These are phyloP conservation scores for Phialocephala sp. DNA, from an alignment of 2,329 filamentous ascomycete species.

Conservation along the genomic window DNA sequence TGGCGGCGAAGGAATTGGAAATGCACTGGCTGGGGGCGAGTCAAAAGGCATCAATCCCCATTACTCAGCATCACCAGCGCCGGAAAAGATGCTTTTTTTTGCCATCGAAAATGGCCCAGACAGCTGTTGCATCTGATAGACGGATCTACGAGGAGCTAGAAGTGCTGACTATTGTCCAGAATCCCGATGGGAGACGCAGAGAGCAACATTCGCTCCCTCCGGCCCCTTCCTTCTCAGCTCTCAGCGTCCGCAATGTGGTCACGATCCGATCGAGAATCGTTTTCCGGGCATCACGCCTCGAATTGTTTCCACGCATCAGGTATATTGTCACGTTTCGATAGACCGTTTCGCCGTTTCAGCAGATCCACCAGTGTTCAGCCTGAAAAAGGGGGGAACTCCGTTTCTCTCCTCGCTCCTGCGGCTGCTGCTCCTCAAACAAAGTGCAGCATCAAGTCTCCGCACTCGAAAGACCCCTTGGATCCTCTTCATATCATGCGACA, in stretches of 20 bases:
- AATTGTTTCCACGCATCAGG: conserved; percentile 1
- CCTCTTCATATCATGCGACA: neutral
- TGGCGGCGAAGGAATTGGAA: neutral
- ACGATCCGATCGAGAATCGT: neutral
- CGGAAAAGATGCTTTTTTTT: neutral
- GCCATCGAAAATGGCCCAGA: conserved; percentile 3
- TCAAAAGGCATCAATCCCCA: neutral
- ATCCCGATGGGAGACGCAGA: neutral
- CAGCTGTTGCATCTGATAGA: neutral
- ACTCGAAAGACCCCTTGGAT: neutral
- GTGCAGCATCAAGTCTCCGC: conserved; percentile 2
- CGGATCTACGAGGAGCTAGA: conserved; percentile 4
- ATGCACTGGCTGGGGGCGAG: neutral
- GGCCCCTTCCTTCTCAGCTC: neutral
- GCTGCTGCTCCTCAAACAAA: conserved; percentile 1
- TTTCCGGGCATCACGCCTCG: conserved; percentile 6
- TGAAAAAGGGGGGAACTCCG: conserved; percentile 7
- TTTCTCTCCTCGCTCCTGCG: neutral
- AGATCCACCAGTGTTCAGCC: neutral
- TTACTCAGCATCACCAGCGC: conserved; percentile 3
- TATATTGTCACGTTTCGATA: conserved; percentile 14
- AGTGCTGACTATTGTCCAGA: conserved; percentile 2
- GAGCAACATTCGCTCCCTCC: neutral
- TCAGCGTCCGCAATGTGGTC: neutral
- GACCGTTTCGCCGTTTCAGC: neutral